Conservation (phyloP, 371 early-diverging fungal genomes). For the Hamiltosporidium magnivora region DNA sequence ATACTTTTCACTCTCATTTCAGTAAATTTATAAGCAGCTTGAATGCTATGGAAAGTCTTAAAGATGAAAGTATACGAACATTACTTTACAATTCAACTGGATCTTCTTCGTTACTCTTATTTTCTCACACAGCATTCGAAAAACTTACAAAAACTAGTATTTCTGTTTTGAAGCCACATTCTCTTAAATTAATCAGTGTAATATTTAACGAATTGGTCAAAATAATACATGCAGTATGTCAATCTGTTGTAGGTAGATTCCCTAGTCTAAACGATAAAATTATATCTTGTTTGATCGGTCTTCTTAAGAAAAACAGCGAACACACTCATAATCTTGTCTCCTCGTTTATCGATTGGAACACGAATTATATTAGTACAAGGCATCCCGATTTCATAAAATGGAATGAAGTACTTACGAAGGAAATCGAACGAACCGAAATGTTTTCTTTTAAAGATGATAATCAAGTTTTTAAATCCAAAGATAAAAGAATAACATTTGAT, state of each 20-base stretch:
- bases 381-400: slow-evolving; percentile 81
- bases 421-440: background rate
- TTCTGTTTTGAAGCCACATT: slow-evolving; percentile 65
- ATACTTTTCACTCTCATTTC: slow-evolving; percentile 89
- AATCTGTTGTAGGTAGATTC: slow-evolving; percentile 63
- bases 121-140: slow-evolving; percentile 88
- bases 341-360: slow-evolving; percentile 67
- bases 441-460: background rate
- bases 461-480: slow-evolving; percentile 8
- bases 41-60: slow-evolving; percentile 83
- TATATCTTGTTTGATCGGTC: slow-evolving; percentile 64
- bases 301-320: slow-evolving; percentile 64
- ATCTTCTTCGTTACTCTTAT: slow-evolving; percentile 80
- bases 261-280: slow-evolving; percentile 65
- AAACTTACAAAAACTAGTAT: slow-evolving; percentile 80
- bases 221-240: slow-evolving; percentile 54
- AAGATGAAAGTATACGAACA: slow-evolving; percentile 87
- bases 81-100: slow-evolving; percentile 90
- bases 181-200: slow-evolving; percentile 67
- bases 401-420: slow-evolving; percentile 59
- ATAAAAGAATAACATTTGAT: slow-evolving; percentile 25
- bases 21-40: slow-evolving; percentile 72
- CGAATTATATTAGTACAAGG: slow-evolving; percentile 85
- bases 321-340: slow-evolving; percentile 62
- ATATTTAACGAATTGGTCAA: slow-evolving; percentile 71